Base-by-base conservation (phyloP, 2,329 filamentous ascomycete species). In the Thielaviopsis euricoi region DNA sequence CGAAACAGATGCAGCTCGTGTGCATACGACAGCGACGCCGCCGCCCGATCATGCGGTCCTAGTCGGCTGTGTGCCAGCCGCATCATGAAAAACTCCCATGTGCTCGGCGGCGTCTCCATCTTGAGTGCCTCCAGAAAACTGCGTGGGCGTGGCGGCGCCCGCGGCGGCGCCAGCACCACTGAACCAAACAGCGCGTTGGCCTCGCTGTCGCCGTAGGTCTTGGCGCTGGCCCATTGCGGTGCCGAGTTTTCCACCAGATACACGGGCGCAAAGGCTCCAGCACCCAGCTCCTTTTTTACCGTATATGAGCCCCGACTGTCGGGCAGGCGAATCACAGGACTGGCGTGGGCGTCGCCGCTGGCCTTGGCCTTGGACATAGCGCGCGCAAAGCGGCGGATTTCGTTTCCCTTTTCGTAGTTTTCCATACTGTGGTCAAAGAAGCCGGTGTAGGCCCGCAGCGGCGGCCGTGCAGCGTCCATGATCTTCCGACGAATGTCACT, bases 71-170 rank as follows among this genome's bases (percentile, higher is more conserved):
- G 87, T 1, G 87, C 82, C 58, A 89, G 80, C 1, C 88, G 85
- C 74, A 97, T 89, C 70, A 98, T 94, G 71, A 95, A 87, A 67
- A 97, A 98, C 67, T 98, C 93, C 93, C 93, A 98, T 0, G 87
- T 78, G 4, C 83, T 86, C 0, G 91, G 87, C 0, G 90, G 89
- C 33, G 86, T 80, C 71, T 98, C 93, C 82, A 95, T 90, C 71
- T 98, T 98, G 64, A 98, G 76, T 1, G 93, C 93, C 69, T 96
- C 89, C 4, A 93, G 76, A 1, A 74, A 62, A 50, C 74, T 73
- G 49, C 86, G 81, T 52, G 74, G 72, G 37, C 10, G 75, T 66
- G n/a, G 79, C 74, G 65, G 29, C 29, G 29, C 84, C 81, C 17
- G 79, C 74, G 65, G 29, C 29, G 29, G 84, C 81, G 13, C n/a